Evolutionary conservation across 176 grass and related monocot genomes (phyloP).

Genomic region (Avena eriantha): DNA sequence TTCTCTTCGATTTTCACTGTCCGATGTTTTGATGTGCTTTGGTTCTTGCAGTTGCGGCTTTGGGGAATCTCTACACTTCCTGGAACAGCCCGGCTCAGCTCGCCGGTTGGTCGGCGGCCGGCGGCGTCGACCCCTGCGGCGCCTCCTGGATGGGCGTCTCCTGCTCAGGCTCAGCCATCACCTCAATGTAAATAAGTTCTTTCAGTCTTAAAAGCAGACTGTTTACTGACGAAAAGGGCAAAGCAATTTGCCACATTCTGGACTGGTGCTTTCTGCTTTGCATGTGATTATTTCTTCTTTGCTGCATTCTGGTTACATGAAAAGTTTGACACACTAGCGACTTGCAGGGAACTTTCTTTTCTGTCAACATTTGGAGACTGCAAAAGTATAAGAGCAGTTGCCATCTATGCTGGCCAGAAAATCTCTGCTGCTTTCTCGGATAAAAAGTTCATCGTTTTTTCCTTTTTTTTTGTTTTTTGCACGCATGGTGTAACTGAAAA

Average conservation of each 20-base stretch:
- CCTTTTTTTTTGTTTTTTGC: neutral
- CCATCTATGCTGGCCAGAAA: neutral
- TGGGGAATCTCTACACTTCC: constrained; percentile 70
- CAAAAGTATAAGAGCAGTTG: neutral
- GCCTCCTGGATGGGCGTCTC: constrained; percentile 81
- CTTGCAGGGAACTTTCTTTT: constrained; percentile 35
- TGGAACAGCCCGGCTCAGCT: constrained; percentile 84
- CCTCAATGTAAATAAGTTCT: constrained; percentile 63
- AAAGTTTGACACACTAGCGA: neutral
- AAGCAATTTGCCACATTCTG: neutral
- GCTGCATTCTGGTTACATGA: neutral
- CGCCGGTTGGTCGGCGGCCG: constrained; percentile 64
- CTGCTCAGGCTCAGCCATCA: constrained; percentile 79
- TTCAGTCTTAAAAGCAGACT: neutral
- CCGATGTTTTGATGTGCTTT: neutral
- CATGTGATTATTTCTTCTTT: neutral
- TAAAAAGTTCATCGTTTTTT: neutral
- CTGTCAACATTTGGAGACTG: neutral
- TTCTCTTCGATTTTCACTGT: neutral
- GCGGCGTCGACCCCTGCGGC: constrained; percentile 90
- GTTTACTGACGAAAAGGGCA: constrained; percentile 2
- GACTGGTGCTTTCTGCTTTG: neutral
- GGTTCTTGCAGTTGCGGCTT: constrained; percentile 68
- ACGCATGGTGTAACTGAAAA: constrained; percentile 7
- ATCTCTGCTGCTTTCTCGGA: neutral